Conservation (phyloP, 208 protist genomes). For the Eutreptiella sp. region DNA sequence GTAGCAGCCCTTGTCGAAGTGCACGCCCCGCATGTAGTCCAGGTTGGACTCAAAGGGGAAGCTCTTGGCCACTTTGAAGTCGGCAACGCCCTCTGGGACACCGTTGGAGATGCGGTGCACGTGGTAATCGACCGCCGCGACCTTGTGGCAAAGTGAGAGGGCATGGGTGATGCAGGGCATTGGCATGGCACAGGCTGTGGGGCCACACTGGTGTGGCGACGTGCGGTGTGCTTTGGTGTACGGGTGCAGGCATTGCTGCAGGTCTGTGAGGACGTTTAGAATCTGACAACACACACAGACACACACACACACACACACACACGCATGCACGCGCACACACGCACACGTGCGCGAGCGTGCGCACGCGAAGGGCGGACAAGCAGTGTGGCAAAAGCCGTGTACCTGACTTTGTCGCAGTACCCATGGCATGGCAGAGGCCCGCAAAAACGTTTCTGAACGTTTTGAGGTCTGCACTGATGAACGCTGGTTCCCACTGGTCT, state of each 20-base stretch:
- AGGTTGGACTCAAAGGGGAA: conserved; percentile 83
- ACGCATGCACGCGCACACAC: no score
- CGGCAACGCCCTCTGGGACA: conserved; percentile 64
- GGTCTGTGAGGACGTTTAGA: neutral
- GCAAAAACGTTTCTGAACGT: no score
- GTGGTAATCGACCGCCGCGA: conserved; percentile 1
- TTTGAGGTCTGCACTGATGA: no score
- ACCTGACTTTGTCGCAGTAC: no score
- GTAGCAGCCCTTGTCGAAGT: conserved; percentile 92
- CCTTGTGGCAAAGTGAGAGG: neutral
- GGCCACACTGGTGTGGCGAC: neutral
- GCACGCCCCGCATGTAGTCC: conserved; percentile 76
- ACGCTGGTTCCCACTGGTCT: no score
- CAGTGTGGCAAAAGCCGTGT: no score
- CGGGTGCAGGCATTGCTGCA: neutral
- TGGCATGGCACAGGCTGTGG: neutral
- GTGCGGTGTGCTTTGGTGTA: neutral
- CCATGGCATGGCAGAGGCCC: no score
- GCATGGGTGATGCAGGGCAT: neutral
- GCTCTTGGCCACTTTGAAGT: conserved; percentile 57
- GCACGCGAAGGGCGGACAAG: no score
- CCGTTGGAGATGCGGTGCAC: conserved; percentile 52
- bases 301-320: no score
- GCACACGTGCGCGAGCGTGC: no score
- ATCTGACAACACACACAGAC: no score